Conservation (phyloP, 2,329 filamentous ascomycete species). For the Leptographium lundbergii region DNA sequence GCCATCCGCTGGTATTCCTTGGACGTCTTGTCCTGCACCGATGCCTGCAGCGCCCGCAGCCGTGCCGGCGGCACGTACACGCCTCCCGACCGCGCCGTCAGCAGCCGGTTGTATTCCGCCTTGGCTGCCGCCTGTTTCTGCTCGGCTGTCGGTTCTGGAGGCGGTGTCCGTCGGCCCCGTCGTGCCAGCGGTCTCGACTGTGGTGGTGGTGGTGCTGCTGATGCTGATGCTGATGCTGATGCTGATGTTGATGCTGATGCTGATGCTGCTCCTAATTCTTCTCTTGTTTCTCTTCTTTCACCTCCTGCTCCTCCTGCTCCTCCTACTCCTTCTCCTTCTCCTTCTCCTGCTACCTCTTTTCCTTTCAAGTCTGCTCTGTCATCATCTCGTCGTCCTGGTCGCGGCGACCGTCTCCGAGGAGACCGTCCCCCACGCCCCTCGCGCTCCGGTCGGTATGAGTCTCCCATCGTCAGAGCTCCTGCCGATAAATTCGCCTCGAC, state of each 20-base stretch:
- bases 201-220: too few species aligned
- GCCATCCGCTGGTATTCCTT: constrained; percentile 99
- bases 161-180: constrained; percentile 17
- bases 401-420: not conserved
- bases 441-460: constrained; percentile 6
- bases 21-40: constrained; percentile 91
- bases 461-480: constrained; percentile 2
- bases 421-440: not conserved
- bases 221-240: not conserved
- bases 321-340: too few species aligned
- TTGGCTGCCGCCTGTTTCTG: constrained; percentile 81
- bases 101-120: constrained; percentile 83
- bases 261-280: not conserved
- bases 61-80: constrained; percentile 92
- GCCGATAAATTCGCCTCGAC: too few species aligned
- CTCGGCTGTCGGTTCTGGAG: constrained; percentile 49
- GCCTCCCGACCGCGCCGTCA: constrained; percentile 86
- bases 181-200: not conserved
- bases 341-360: too few species aligned
- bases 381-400: not conserved
- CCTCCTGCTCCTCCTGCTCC: not conserved
- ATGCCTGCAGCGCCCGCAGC: constrained; percentile 81
- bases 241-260: not conserved
- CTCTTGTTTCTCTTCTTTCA: not conserved
- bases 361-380: too few species aligned